phyloP scores from a whole-genome alignment of 2,329 filamentous ascomycete species.

The Fusarium continuum region DNA sequence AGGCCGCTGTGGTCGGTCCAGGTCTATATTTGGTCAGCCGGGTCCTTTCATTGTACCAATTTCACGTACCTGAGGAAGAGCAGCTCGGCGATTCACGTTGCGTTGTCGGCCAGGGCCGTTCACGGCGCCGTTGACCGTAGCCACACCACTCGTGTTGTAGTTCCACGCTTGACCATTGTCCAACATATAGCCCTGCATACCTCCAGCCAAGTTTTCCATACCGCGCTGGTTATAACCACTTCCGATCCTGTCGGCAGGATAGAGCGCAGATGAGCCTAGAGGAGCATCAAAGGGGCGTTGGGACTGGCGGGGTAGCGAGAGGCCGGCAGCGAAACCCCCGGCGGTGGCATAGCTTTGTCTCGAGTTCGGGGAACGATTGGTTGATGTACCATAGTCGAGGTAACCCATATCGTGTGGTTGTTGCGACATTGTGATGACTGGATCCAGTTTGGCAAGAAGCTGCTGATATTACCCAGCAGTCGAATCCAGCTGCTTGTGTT shows the following conservation, averaged over 20 bases:
- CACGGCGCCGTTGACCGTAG: slow-evolving; percentile 69
- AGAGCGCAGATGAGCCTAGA: slow-evolving; percentile 70
- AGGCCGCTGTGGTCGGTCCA: slow-evolving; percentile 61
- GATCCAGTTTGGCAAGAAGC: slow-evolving; percentile 34
- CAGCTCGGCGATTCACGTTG: slow-evolving; percentile 63
- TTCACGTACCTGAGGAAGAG: slow-evolving; percentile 74
- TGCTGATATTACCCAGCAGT: slow-evolving; percentile 41
- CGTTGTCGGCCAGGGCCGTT: slow-evolving; percentile 69
- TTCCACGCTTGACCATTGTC: slow-evolving; percentile 85
- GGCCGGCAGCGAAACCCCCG: slow-evolving; percentile 61
- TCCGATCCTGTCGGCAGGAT: slow-evolving; percentile 73
- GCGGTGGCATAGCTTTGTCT: slow-evolving; percentile 62
- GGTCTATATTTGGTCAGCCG: slow-evolving; percentile 49
- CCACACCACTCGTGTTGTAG: slow-evolving; percentile 73
- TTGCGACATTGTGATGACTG: slow-evolving; percentile 52
- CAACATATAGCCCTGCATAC: slow-evolving; percentile 61
- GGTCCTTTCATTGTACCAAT: neutral
- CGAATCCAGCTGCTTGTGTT: slow-evolving; percentile 1
- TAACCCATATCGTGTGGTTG: slow-evolving; percentile 71
- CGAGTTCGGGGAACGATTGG: slow-evolving; percentile 75
- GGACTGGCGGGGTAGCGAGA: slow-evolving; percentile 58
- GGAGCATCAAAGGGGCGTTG: slow-evolving; percentile 83
- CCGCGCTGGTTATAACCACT: slow-evolving; percentile 67
- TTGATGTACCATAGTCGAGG: slow-evolving; percentile 69
- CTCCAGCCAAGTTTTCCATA: slow-evolving; percentile 58